Evolutionary conservation across 139 green algal genomes (phyloP).

Genomic region (Zygnema cylindricum): DNA sequence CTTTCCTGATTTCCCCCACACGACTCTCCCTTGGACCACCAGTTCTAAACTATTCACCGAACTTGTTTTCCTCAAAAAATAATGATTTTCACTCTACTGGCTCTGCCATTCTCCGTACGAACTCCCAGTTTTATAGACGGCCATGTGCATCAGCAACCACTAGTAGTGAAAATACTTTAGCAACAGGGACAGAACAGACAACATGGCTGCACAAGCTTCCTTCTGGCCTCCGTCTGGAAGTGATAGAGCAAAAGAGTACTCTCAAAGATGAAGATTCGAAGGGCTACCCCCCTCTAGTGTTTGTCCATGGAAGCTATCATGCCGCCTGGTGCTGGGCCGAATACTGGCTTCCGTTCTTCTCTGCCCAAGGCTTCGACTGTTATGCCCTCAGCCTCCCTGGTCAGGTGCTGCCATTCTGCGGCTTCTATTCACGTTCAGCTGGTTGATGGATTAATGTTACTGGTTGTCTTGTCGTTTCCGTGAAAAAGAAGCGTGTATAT

Average conservation of each 20-base stretch:
- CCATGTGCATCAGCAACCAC: neutral
- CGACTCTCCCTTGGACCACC: no score
- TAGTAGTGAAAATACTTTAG: neutral
- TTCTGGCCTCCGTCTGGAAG: conserved; percentile 32
- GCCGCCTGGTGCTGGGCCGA: conserved; percentile 86
- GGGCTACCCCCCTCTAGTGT: conserved; percentile 70
- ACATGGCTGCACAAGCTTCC: conserved; percentile 20
- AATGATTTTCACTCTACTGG: no score
- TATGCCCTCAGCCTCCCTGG: conserved; percentile 54
- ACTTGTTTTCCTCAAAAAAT: no score
- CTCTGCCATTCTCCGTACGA: no score
- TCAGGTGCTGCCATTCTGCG: conserved; percentile 7
- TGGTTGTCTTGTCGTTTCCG: neutral
- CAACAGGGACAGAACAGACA: neutral
- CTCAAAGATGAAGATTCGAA: conserved; percentile 1
- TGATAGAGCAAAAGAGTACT: conserved; percentile 24
- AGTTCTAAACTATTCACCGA: no score
- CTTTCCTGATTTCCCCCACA: no score
- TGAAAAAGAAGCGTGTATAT: neutral
- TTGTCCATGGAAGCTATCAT: conserved; percentile 89
- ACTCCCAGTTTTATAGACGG: no score
- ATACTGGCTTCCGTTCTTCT: conserved; percentile 50
- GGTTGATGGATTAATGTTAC: neutral
- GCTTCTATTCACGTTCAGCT: no score
- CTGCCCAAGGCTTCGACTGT: conserved; percentile 24